Base-by-base conservation (phyloP, 2,329 filamentous ascomycete species). In the Sclerotinia sclerotiorum region DNA sequence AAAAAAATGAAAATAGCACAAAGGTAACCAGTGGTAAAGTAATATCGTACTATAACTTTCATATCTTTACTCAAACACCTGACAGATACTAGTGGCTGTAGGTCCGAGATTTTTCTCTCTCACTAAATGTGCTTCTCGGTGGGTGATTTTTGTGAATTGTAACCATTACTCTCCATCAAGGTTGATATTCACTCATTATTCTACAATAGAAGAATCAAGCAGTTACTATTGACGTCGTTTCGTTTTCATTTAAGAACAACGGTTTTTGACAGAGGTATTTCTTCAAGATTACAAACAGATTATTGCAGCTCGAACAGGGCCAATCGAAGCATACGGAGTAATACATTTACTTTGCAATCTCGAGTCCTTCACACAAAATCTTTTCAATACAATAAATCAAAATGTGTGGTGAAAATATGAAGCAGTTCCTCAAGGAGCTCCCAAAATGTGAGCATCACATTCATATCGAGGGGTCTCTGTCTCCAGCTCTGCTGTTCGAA, bases 391-490 rank as follows among this genome's bases (percentile, higher is more conserved):
- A 6, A 62, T 24, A 67, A 19, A 42, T 66, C 67, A 74, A 68
- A 29, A 76, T 76, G 74, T 75, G 74, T 66, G 70, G 71, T 68
- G 67, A 71, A 17, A 66, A 60, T 51, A 68, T 69, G 65, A 73
- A 74, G 79, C 77, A 81, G 54, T 87, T 92, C 77, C 83, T 93
- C 49, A 79, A 81, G 64, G 83, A 84, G 44, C 84, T 94, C 42
- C 91, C 91, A 71, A 94, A 94, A 82, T 91, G 89, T 79, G 91
- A 94, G 78, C 91, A 93, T 76, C 91, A 94, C 79, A 85, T 94
- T 66, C 91, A 94, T 77, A 83, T 94, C 46, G 91, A 94, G 79
- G 91, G 91, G 67, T 89, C 89, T 17, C 83, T 94, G 49, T 87
- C 88, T 52, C 90, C 91, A 1, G 80, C 83, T 67, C 82, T 93